Evolutionary conservation across 2,329 filamentous ascomycete species (phyloP).

Genomic region (Clonostachys sp.): DNA sequence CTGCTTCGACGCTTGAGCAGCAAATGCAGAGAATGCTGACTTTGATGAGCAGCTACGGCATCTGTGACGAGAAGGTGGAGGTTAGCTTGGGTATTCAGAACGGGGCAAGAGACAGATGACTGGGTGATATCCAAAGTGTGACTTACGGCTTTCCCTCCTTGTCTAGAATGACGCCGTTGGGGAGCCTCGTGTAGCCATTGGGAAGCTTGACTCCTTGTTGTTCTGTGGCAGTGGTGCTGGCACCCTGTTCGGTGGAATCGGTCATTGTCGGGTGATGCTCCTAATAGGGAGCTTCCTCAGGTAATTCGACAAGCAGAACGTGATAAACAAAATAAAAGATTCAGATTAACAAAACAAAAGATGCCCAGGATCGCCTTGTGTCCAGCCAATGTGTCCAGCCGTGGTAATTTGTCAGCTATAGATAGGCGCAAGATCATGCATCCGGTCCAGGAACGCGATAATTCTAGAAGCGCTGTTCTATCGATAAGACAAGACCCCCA

Average conservation of each 20-base stretch:
- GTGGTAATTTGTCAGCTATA: background rate
- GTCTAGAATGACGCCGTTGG: slow-evolving; percentile 70
- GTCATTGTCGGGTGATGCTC: too few relatives aligned
- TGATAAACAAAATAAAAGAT: background rate
- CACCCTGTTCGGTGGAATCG: too few relatives aligned
- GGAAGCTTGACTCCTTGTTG: background rate
- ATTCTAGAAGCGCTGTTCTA: background rate
- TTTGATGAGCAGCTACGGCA: slow-evolving; percentile 24
- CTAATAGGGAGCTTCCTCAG: too few relatives aligned
- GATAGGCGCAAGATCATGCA: too few relatives aligned
- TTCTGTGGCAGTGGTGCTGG: background rate
- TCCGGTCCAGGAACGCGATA: too few relatives aligned
- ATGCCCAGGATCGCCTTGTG: background rate
- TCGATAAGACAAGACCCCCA: too few relatives aligned
- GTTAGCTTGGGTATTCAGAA: too few relatives aligned
- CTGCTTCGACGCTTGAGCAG: slow-evolving; percentile 16
- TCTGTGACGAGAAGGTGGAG: slow-evolving; percentile 8
- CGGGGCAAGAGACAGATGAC: too few relatives aligned
- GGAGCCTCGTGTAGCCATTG: slow-evolving; percentile 42
- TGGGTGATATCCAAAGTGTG: background rate
- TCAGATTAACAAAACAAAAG: background rate
- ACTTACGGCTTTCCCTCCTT: slow-evolving; percentile 82
- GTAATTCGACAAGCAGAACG: background rate
- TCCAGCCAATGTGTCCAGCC: background rate
- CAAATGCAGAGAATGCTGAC: slow-evolving; percentile 17